These are phyloP conservation scores for Colletotrichum sp. DNA, from an alignment of 2,329 filamentous ascomycete species.

Conservation along the genomic window DNA sequence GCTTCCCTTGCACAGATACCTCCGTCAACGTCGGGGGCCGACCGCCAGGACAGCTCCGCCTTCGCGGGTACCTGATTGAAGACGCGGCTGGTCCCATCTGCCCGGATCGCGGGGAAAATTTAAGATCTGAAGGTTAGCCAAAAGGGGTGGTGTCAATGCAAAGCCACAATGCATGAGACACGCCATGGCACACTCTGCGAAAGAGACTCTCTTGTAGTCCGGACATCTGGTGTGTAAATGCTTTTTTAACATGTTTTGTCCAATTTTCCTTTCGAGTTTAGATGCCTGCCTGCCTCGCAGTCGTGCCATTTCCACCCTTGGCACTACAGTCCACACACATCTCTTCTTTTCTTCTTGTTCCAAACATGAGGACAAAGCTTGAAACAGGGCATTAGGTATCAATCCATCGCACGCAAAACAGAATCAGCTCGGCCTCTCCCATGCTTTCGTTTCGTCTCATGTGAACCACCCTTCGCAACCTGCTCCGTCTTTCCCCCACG, in stretches of 20 bases:
- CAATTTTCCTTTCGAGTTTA: background rate
- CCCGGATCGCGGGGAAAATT: background rate
- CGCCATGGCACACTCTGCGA: background rate
- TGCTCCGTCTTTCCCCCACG: background rate
- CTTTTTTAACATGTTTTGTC: slow-evolving; percentile 13
- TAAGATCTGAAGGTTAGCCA: background rate
- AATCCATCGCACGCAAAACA: slow-evolving; percentile 11
- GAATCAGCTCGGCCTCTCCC: slow-evolving; percentile 2
- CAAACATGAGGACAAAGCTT: slow-evolving; percentile 10
- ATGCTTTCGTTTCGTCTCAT: slow-evolving; percentile 19
- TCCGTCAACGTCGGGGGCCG: background rate
- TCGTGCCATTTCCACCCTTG: background rate
- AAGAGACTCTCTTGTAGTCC: background rate
- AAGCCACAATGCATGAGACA: background rate
- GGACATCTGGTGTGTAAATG: background rate
- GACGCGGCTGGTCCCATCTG: background rate
- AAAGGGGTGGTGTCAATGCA: background rate
- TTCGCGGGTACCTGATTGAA: background rate
- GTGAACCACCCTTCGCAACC: slow-evolving; percentile 1
- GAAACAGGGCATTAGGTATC: slow-evolving; percentile 17
- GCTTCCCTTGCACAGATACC: background rate
- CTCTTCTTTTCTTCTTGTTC: background rate
- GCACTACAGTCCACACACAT: background rate
- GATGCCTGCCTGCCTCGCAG: background rate
- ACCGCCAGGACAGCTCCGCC: background rate